Conservation (phyloP, 345 rosid genomes). For the Lenwebbia sp. region DNA sequence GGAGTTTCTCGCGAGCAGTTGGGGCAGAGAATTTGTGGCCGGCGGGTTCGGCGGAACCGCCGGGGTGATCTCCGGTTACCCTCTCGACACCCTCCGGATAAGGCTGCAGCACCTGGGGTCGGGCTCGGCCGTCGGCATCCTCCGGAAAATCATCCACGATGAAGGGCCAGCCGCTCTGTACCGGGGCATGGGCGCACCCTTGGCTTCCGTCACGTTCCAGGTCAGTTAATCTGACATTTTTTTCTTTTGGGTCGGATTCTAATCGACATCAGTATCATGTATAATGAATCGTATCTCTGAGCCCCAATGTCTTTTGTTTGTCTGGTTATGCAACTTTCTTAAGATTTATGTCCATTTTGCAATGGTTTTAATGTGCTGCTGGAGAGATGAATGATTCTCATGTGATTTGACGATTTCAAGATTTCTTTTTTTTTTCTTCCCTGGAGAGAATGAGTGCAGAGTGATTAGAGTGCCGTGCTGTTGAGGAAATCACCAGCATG, state of each 20-base stretch:
- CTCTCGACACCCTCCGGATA: slow-evolving; percentile 76
- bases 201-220: slow-evolving; percentile 95
- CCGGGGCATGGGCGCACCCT: slow-evolving; percentile 89
- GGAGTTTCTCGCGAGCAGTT: slow-evolving; percentile 74
- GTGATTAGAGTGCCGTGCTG: not conserved
- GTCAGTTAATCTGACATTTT: slow-evolving; percentile 10
- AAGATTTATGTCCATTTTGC: not conserved
- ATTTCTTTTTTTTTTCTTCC: not conserved
- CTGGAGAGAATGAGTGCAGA: not conserved
- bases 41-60: slow-evolving; percentile 95
- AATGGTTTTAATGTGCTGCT: not conserved
- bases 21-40: slow-evolving; percentile 83
- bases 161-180: slow-evolving; percentile 75
- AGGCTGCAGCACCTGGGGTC: slow-evolving; percentile 55
- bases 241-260: too few species aligned
- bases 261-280: not conserved
- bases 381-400: not conserved
- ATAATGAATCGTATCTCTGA: not conserved
- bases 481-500: not conserved
- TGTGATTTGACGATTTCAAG: not conserved
- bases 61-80: slow-evolving; percentile 86
- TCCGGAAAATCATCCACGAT: slow-evolving; percentile 37
- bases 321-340: not conserved
- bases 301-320: not conserved
- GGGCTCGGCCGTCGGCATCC: slow-evolving; percentile 57